Evolutionary conservation across 257 asterid genomes (phyloP), one percentile per base, ranked within the genome.

Genomic region (Phtheirospermum japonicum): DNA sequence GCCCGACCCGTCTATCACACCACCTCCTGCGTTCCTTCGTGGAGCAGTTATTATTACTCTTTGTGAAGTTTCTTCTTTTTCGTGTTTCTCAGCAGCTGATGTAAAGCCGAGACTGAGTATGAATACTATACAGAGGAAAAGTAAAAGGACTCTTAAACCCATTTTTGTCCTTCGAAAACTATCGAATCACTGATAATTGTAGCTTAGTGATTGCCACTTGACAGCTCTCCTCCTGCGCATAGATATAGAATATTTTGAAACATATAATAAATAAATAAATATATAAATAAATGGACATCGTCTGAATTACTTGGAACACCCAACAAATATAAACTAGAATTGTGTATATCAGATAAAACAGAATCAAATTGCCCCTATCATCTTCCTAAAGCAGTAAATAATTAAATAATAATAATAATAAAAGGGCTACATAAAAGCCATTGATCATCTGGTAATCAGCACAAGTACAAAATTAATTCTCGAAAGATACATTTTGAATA

Each of bases 1-100:
- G 54, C 97, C 99, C 49, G 97, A 84, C 55, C 97, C 99, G 63
- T 93, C 97, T 69, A 93, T 87, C 48, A 93, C 83, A 42, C 78
- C 87, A 71, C 73, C 74, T 50, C 83, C 81, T 20, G 75, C 75
- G 70, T 85, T 82, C 74, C 74, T 82, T 54, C 66, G 71, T n/a
- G 96, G 97, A 62, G 97, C 88, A 45, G 88, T 82, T 80, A 64
- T 82, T 80, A 64, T 75, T 66, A 80, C 34, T 76, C 71, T 83
- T 51, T 68, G 79, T 45, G 63, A 50, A 13, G 56, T 33, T 59
- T 61, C 70, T 70, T 63, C 83, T 50, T 79, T 73, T 53, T 72
- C 83, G 20, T 74, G 74, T 58, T n/a, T n/a, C n/a, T 77, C 77
- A 33, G 83, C 79, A 59, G 65, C 16, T 13, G 49, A 11, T 42